Evolutionary conservation across 2,329 filamentous ascomycete genomes (phyloP).

Genomic region (Aspergillus fischeri): DNA sequence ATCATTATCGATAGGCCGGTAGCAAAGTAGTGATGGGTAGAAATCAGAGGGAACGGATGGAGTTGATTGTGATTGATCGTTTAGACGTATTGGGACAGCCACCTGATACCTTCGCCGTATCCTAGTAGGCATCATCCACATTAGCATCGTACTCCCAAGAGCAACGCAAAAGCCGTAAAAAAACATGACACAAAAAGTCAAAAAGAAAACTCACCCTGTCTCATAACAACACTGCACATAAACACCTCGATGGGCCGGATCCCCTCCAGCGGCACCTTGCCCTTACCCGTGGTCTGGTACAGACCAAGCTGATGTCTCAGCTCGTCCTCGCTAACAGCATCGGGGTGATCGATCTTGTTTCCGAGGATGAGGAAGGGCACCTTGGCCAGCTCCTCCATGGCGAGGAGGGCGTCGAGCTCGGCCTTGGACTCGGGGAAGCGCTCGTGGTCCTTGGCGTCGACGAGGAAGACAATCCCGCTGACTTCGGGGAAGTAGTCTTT

Average conservation of each 20-base stretch:
- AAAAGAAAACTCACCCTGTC: constrained; percentile 63
- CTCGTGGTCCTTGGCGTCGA: constrained; percentile 96
- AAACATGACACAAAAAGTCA: background rate
- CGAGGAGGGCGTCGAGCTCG: constrained; percentile 89
- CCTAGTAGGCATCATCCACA: constrained; percentile 41
- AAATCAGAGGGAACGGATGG: background rate
- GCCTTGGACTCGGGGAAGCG: constrained; percentile 91
- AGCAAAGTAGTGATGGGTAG: background rate
- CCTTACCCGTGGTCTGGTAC: constrained; percentile 95
- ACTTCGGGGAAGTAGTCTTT: constrained; percentile 97
- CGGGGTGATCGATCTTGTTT: constrained; percentile 99
- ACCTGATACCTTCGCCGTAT: constrained; percentile 86
- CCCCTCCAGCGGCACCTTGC: constrained; percentile 85
- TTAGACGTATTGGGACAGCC: constrained; percentile 90
- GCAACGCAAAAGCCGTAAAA: background rate
- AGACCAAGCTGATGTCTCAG: constrained; percentile 86
- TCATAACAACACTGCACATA: constrained; percentile 98
- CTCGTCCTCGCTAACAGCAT: constrained; percentile 93
- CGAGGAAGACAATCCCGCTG: constrained; percentile 93
- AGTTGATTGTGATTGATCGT: background rate
- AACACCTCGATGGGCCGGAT: constrained; percentile 96
- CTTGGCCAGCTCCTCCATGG: constrained; percentile 95
- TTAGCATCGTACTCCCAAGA: constrained; percentile 1
- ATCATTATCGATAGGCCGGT: background rate
- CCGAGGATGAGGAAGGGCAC: constrained; percentile 94